Evolutionary conservation across 2,329 filamentous ascomycete genomes (phyloP), one percentile per base, ranked within the genome.

Genomic region (Ustulina deusta): DNA sequence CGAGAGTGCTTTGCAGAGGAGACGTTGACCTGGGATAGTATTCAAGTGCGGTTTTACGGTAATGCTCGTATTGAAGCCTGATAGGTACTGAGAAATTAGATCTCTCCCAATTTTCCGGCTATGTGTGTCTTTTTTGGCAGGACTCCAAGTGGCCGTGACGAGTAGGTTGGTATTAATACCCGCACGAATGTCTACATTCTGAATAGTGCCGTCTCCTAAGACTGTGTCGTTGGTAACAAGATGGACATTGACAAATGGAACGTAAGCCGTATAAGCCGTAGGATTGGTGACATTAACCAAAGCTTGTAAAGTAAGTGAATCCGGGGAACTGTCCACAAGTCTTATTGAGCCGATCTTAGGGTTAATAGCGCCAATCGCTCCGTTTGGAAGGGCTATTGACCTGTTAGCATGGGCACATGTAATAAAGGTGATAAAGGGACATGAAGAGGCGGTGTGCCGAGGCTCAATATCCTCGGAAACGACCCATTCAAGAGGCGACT

Each of bases 271-370:
- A 78, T 98, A 97, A 3, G 90, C 86, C 0, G 94, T 97, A 1
- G 95, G 94, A 75, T 99, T 99, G 3, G 93, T 97, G 68, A 97
- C 85, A 76, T 96, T 97, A 74, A 97, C 85, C 44, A 84, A 81
- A 15, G 92, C 91, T 74, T 89, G 84, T 40, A 98, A 81, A 22
- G 86, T 88, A 54, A 97, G 83, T 3, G 91, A 91, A 2, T 89
- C 88, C 40, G 86, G 82, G 1, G 91, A 90, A 0, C 94, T 97
- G 63, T 91, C 88, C 46, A 91, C 77, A 64, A 98, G 88, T 71
- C 86, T 86, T 40, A 98, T 81, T 68, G 91, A 89, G 63, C 89
- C 89, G 65, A 97, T 83, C 73, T 89, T 86, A 17, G 93, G 92
- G 68, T 78, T 82, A 69, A 85, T 81, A 40, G 78, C 79, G 56